Base-by-base conservation (phyloP, 768 basidiomycete species). In the Imleria badia region DNA sequence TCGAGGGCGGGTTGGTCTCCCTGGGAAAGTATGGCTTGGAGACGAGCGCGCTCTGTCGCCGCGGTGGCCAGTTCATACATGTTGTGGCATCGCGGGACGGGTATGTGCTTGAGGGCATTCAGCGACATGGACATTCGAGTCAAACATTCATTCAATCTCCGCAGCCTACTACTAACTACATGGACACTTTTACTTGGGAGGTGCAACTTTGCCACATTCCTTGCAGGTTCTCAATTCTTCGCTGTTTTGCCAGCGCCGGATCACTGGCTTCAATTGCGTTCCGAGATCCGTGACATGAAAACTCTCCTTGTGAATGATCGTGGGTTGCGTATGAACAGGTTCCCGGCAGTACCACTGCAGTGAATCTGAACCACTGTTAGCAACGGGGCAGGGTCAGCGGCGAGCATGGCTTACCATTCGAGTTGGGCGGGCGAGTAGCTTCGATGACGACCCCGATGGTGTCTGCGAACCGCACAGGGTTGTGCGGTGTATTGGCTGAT, bases 391-490 rank as follows among this genome's bases (percentile, higher is more conserved):
- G 8, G 10, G 20, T 12, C 38, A 20, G 13, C 13, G 29, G 38
- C 41, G 45, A 38, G 30, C 20, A 14, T 9, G 10, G 60, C 82
- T 53, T 56, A 92, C 96, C 96, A 47, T 85, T 74, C 1, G 92
- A 83, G 6, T 66, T 76, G n/a, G 78, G 75, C 0, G 94, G 94
- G 31, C 96, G 78, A 23, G 87, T 83, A 15, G 92, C 83, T 70
- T 99, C 96, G 31, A 96, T 76, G 20, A 98, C 96, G 17, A 98
- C 77, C 2, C 96, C 96, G 46, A 97, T 85, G 0, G 96, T 98
- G 70, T 98, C 77, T 1, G 85, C 85, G 63, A 87, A 96, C 19
- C 96, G 83, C 29, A 95, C 88, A 7, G 96, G 96, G 64, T 96
- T 97, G 72, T 99, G 96, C 0, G 96, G 96, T 0, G 92, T 97